Conservation (phyloP, 805 yeast genomes). For the Candida ovalis region DNA sequence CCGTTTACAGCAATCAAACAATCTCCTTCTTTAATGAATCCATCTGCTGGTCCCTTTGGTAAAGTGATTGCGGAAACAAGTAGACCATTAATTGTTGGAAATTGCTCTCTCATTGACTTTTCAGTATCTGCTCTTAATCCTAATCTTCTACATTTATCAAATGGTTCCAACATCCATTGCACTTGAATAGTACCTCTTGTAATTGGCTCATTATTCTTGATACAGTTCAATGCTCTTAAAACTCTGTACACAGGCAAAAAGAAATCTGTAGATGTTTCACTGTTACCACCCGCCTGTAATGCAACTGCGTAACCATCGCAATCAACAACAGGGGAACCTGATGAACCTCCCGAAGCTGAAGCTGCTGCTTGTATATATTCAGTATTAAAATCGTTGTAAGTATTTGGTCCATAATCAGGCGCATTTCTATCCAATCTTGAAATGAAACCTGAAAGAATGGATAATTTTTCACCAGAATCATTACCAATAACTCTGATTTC, state of each 20-base stretch:
- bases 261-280: conserved; percentile 90
- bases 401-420: conserved; percentile 84
- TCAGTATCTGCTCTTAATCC: conserved; percentile 79
- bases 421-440: conserved; percentile 88
- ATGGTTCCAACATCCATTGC: conserved; percentile 84
- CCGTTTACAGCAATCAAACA: conserved; percentile 72
- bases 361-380: conserved; percentile 97
- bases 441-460: conserved; percentile 84
- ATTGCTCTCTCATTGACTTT: conserved; percentile 56
- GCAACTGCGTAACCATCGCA: conserved; percentile 86
- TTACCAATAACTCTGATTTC: conserved; percentile 95
- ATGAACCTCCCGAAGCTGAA: conserved; percentile 91
- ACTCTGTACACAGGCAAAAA: conserved; percentile 85
- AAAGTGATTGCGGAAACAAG: conserved; percentile 78
- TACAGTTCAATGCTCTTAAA: conserved; percentile 70
- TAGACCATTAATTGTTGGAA: conserved; percentile 75
- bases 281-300: conserved; percentile 89
- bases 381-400: conserved; percentile 90
- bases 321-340: conserved; percentile 95
- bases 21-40: conserved; percentile 78
- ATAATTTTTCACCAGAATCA: conserved; percentile 92
- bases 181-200: conserved; percentile 91
- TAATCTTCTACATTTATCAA: conserved; percentile 83
- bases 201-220: conserved; percentile 55
- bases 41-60: conserved; percentile 83